Evolutionary conservation across 176 grass and related monocot species (phyloP).

Genomic region (Saccharum spontaneum): DNA sequence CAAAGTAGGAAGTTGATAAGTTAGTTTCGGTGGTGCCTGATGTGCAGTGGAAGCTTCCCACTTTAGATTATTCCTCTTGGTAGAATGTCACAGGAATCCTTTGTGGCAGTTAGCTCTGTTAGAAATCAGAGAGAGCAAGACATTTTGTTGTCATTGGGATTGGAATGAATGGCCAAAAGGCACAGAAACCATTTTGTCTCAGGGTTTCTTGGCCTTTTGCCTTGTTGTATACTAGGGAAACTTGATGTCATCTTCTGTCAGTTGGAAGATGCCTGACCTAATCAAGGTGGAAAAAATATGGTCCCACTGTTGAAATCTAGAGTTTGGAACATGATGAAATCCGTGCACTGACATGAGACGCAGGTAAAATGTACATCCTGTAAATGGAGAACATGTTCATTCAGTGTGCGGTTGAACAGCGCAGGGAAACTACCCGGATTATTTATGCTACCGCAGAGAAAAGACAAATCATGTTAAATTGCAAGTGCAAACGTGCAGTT

Average conservation of each 20-base stretch:
- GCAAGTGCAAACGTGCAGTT: background rate
- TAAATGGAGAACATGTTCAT: background rate
- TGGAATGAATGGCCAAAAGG: background rate
- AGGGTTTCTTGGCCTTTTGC: conserved; percentile 33
- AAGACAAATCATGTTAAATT: background rate
- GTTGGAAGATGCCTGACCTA: background rate
- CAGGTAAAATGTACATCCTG: background rate
- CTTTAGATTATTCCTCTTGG: conserved; percentile 6
- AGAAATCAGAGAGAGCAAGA: conserved; percentile 15
- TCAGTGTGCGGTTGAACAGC: background rate
- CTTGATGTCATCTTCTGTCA: background rate
- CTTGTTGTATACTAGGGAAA: conserved; percentile 34
- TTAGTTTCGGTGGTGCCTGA: conserved; percentile 7
- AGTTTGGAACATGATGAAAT: background rate
- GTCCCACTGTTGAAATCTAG: background rate
- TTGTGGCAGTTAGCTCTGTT: background rate
- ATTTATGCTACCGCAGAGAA: background rate
- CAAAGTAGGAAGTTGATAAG: conserved; percentile 23
- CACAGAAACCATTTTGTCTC: conserved; percentile 37
- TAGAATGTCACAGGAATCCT: conserved; percentile 10
- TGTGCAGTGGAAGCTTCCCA: background rate
- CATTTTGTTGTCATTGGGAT: background rate
- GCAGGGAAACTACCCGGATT: background rate
- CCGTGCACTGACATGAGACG: background rate
- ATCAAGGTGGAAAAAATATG: background rate